Base-by-base conservation (phyloP, 148 eudicot species). In the Limonium bicolor region DNA sequence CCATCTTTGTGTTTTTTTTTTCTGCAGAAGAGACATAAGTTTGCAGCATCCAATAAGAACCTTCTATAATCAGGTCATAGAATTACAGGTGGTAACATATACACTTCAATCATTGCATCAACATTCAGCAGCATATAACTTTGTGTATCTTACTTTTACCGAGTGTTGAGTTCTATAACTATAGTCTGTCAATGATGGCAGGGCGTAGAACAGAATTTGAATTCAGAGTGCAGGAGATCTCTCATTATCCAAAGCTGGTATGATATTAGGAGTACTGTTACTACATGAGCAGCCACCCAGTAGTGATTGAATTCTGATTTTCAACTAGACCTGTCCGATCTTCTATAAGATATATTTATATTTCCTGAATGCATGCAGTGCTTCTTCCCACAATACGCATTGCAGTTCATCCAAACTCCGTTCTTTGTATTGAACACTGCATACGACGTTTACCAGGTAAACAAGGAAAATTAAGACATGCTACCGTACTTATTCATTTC, bases 391-490 rank as follows among this genome's bases (percentile, higher is more conserved):
- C 95, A 85, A 34, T 63, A 85, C 55, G 66, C 61, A 20, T 60
- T 90, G 36, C 52, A 23, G 17, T 90, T 68, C 79, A 78, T 76
- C 14, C 62, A 29, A 55, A 81, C 88, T 2, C 99, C 99, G 10
- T 61, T 75, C 48, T 90, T 85, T 61, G 39, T 90, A 63, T 62
- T 90, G 36, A 90, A 90, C 71, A 27, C 94, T 2, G 99, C 99
- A 27, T 90, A 90, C 46, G 99, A 90, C 38, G 79, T 76, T 32
- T 90, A 55, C 65, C 99, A 90, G 71, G 97, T 88, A 76, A 50
- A 4, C 19, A 44, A 14, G 4, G n/a, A n/a, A 32, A 32, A 12
- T 2, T 5, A 32, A 2, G 2, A 32, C 3, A 6, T 5, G 13
- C 36, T 2, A 10, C 0, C 15, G 2, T 38, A 13, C 17, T 38